Conservation (phyloP, 306 rosid species). For the Rosa persica region DNA sequence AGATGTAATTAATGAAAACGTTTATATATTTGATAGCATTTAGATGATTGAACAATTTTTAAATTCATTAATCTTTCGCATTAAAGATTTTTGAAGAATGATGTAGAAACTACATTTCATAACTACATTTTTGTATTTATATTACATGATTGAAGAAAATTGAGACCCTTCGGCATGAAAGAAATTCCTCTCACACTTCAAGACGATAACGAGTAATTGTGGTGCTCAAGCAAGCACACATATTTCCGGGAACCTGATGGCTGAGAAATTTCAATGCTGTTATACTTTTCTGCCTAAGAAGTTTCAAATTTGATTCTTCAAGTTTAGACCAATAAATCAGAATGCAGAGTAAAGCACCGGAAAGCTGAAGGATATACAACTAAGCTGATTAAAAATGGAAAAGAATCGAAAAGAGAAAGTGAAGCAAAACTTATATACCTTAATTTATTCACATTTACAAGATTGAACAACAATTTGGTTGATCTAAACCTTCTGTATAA, state of each 20-base stretch:
- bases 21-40: no score
- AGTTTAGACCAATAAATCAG: background rate
- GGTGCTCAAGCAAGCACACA: background rate
- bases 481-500: background rate
- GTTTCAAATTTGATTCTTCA: background rate
- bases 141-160: background rate
- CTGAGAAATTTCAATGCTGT: background rate
- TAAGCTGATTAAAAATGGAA: constrained; percentile 1
- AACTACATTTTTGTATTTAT: no score
- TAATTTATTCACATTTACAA: constrained; percentile 21
- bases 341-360: constrained; percentile 4
- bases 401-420: background rate
- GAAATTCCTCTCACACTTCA: background rate
- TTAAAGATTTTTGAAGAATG: no score
- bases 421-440: background rate
- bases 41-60: no score
- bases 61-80: no score
- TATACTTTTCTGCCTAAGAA: background rate
- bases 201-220: background rate
- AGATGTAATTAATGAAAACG: no score
- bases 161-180: background rate
- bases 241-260: background rate
- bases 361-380: constrained; percentile 2
- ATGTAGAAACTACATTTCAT: no score
- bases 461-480: background rate